Evolutionary conservation across 306 rosid genomes (phyloP).

Genomic region (Sphenostylis stenocarpa): DNA sequence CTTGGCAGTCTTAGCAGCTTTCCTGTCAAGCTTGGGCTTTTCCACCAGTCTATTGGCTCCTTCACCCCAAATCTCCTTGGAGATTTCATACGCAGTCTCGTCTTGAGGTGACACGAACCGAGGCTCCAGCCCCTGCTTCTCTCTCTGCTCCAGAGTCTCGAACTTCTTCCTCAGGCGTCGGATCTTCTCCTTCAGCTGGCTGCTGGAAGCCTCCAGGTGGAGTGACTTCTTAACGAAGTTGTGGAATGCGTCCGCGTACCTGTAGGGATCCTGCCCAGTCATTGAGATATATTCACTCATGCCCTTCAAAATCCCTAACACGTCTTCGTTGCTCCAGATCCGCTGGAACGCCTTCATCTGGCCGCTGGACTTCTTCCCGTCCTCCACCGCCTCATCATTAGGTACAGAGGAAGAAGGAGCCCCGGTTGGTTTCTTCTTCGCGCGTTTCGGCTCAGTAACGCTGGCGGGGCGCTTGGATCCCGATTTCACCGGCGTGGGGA

Average conservation of each 20-base stretch:
- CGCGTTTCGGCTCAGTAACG: conserved; percentile 24
- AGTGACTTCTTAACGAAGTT: conserved; percentile 51
- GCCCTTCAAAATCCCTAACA: conserved; percentile 43
- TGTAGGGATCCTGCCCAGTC: conserved; percentile 38
- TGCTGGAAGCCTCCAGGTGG: conserved; percentile 31
- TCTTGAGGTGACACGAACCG: conserved; percentile 43
- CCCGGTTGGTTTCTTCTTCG: conserved; percentile 38
- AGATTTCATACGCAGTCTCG: conserved; percentile 36
- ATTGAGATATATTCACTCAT: conserved; percentile 38
- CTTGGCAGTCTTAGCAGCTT: not conserved
- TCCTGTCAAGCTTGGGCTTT: conserved; percentile 31
- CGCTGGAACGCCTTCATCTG: not conserved
- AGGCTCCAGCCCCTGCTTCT: conserved; percentile 37
- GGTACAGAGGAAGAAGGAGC: not conserved
- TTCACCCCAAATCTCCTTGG: conserved; percentile 54
- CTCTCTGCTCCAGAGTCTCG: not conserved
- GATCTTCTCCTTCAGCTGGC: conserved; percentile 55
- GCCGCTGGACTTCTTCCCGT: not conserved
- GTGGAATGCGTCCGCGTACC: conserved; percentile 37
- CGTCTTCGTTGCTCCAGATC: conserved; percentile 61
- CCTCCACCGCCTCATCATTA: conserved; percentile 9
- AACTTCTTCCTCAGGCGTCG: conserved; percentile 62
- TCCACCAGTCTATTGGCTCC: conserved; percentile 20
- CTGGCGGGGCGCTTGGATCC: conserved; percentile 36
- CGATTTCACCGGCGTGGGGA: conserved; percentile 33